phyloP scores from a whole-genome alignment of 257 asterid genomes.

The Lycium barbarum region DNA sequence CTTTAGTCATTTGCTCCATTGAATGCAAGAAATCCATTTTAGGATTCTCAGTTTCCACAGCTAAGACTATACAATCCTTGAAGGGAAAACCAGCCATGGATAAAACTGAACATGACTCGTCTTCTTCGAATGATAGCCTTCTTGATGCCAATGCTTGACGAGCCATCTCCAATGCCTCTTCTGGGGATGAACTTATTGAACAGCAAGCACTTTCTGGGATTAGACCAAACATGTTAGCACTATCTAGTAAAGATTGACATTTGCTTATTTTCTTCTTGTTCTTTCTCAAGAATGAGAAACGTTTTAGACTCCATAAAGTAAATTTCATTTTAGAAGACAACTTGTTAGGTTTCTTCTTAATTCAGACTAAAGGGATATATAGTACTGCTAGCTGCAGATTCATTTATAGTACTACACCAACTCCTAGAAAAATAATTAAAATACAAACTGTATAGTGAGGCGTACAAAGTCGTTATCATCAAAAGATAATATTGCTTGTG shows the following conservation, averaged over 20 bases:
- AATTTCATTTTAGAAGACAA: neutral
- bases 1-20: conserved; percentile 32
- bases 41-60: conserved; percentile 30
- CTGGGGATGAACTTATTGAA: neutral
- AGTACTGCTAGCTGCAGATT: neutral
- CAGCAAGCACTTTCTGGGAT: neutral
- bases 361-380: neutral
- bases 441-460: neutral
- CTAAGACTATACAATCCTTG: conserved; percentile 29
- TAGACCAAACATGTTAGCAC: neutral
- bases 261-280: neutral
- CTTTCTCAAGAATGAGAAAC: neutral
- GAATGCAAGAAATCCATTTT: conserved; percentile 24
- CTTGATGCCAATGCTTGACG: conserved; percentile 30
- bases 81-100: conserved; percentile 28
- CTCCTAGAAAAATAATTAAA: neutral
- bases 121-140: conserved; percentile 28
- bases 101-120: conserved; percentile 32
- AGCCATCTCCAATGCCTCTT: conserved; percentile 21
- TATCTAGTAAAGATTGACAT: neutral
- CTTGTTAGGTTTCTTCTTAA: neutral
- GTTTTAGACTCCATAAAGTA: neutral
- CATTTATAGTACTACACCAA: neutral
- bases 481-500: no score
- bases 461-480: no score